phyloP scores from a whole-genome alignment of 371 early-diverging fungal genomes.

The Mucor plumbeus region DNA sequence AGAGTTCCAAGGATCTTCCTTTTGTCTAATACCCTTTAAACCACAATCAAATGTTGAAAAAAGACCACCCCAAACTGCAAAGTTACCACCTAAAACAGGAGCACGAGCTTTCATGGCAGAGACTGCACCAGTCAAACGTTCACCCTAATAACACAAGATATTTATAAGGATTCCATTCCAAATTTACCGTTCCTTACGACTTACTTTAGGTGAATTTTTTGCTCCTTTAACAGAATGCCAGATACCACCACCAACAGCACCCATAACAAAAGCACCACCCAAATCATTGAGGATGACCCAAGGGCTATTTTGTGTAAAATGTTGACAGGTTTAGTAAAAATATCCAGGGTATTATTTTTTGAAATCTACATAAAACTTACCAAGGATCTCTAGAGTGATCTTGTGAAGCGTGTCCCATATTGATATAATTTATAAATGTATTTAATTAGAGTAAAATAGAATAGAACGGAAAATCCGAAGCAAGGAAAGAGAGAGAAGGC shows the following conservation, averaged over 20 bases:
- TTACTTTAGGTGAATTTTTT: constrained; percentile 93
- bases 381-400: constrained; percentile 60
- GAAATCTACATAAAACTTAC: constrained; percentile 23
- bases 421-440: constrained; percentile 10
- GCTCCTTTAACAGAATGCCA: constrained; percentile 98
- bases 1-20: constrained; percentile 97
- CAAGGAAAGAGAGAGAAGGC: neutral
- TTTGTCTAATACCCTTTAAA: constrained; percentile 87
- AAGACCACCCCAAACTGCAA: constrained; percentile 98
- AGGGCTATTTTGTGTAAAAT: constrained; percentile 65
- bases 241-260: constrained; percentile 94
- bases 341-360: constrained; percentile 1
- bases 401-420: constrained; percentile 52
- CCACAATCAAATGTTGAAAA: constrained; percentile 97
- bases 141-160: constrained; percentile 67
- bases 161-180: neutral
- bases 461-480: neutral
- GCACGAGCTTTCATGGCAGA: constrained; percentile 92
- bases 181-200: constrained; percentile 1
- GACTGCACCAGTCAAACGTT: constrained; percentile 86
- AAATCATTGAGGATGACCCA: constrained; percentile 96
- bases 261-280: constrained; percentile 97
- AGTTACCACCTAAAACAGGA: constrained; percentile 95
- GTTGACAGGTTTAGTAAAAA: neutral
- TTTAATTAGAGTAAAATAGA: neutral